Evolutionary conservation across 805 yeast genomes (phyloP).

Genomic region (Scheffersomyces lignosus): DNA sequence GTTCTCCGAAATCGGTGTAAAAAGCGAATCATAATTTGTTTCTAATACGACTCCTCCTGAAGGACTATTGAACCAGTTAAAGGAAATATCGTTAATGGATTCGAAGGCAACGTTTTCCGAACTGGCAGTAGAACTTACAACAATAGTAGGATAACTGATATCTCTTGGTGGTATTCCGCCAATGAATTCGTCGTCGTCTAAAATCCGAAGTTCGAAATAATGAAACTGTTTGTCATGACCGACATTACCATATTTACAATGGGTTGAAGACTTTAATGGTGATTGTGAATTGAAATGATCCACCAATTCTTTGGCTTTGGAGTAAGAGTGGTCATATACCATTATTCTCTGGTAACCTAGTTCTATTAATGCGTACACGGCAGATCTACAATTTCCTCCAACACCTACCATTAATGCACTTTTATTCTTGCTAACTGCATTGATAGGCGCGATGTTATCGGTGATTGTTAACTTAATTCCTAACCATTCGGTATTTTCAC

Average conservation of each 20-base stretch:
- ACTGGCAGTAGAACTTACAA: constrained; percentile 11
- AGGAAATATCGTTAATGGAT: constrained; percentile 5
- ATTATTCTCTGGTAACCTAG: constrained; percentile 12
- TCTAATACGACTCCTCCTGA: constrained; percentile 16
- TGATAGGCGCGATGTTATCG: constrained; percentile 14
- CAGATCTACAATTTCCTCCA: constrained; percentile 16
- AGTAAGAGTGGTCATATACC: constrained; percentile 10
- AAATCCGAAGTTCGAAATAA: no score
- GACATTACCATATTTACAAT: no score
- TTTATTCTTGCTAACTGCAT: constrained; percentile 12
- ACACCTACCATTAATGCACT: constrained; percentile 17
- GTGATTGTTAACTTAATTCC: constrained; percentile 9
- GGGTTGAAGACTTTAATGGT: constrained; percentile 6
- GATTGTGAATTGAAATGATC: no score
- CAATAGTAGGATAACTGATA: constrained; percentile 8
- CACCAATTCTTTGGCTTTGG: no score
- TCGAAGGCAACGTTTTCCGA: constrained; percentile 6
- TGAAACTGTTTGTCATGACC: no score
- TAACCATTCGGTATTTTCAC: constrained; percentile 19
- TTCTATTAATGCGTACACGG: constrained; percentile 15
- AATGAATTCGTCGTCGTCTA: constrained; percentile 1
- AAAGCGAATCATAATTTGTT: constrained; percentile 12
- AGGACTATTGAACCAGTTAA: constrained; percentile 12
- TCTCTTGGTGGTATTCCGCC: constrained; percentile 1
- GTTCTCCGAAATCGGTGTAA: constrained; percentile 6